Evolutionary conservation across 306 rosid species (phyloP), one percentile per base, ranked within the genome.

Genomic region (Medicago ruthenica): DNA sequence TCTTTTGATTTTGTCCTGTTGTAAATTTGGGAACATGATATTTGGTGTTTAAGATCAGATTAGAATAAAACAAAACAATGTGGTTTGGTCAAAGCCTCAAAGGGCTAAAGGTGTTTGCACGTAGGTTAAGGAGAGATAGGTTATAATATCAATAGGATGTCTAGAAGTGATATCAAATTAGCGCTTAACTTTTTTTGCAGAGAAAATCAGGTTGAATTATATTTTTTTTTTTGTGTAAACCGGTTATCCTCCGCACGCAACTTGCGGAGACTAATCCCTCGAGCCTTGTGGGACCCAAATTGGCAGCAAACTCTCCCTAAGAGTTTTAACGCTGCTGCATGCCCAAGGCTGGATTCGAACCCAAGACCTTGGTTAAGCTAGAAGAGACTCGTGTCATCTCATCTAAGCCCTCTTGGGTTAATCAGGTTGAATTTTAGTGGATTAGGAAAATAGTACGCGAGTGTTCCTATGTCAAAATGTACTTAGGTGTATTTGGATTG

Each of bases 61-160:
- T 31, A 44, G 75, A 62, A 36, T 73, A 27, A 54, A 14, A 21
- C 53, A 44, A 64, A 63, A 48, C 45, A 37, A 67, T 61, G 72
- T 73, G 75, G 78, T 41, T 77, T 61, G 70, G 44, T 36, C 27
- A 22, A n/a, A n/a, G n/a, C n/a, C n/a, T n/a, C n/a, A n/a, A 76
- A 72, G 17, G 70, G 31, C 2, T 59, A 61, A 51, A 51, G 55
- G 62, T 47, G 5, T 75, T 67, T 79, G 61, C 62, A 9, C 17
- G 8, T 66, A 15, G 71, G 61, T 67, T 53, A 44, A 6, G 48
- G 74, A 36, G 71, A n/a, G n/a, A 36, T 50, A 48, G 58, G 42
- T 61, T 31, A 59, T 39, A 15, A 13, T 48, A 4, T 39, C 58
- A 36, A n/a, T 75, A 21, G 58, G 67, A 22, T 79, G 69, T 20